phyloP scores from a whole-genome alignment of 2,329 filamentous ascomycete genomes.

The Penicillium sp. region DNA sequence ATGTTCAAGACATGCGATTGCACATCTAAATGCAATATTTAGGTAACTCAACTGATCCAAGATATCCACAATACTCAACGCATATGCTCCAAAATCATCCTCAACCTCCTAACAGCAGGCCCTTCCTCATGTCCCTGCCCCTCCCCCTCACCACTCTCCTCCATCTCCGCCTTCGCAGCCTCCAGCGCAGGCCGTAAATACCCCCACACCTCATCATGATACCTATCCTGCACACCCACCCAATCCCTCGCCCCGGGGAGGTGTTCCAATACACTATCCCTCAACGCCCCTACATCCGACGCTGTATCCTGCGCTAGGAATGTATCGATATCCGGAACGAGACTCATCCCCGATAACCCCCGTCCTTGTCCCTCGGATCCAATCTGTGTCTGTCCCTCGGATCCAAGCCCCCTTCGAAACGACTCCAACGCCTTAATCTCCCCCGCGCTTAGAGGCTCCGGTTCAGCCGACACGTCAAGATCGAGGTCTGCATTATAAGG shows the following conservation, averaged over 20 bases:
- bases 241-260: slow-evolving; percentile 35
- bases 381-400: too few species aligned
- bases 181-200: slow-evolving; percentile 57
- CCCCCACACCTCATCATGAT: slow-evolving; percentile 66
- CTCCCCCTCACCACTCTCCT: slow-evolving; percentile 22
- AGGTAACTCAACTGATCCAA: too few species aligned
- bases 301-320: slow-evolving; percentile 25
- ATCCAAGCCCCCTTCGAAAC: slow-evolving; percentile 26
- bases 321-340: slow-evolving; percentile 35
- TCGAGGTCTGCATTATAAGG: slow-evolving; percentile 8
- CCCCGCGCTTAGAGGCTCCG: slow-evolving; percentile 20
- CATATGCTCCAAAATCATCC: slow-evolving; percentile 42
- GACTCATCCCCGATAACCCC: slow-evolving; percentile 23
- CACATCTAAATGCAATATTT: too few species aligned
- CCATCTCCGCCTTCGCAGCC: slow-evolving; percentile 58
- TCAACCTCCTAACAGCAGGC: slow-evolving; percentile 39
- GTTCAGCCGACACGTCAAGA: slow-evolving; percentile 9
- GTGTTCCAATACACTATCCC: slow-evolving; percentile 30
- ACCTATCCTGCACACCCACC: slow-evolving; percentile 37
- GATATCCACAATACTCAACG: slow-evolving; percentile 11
- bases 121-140: slow-evolving; percentile 20
- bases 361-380: neutral
- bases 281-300: slow-evolving; percentile 18
- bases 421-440: slow-evolving; percentile 35
- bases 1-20: too few species aligned